These are phyloP conservation scores for Aspergillus ochraceoroseus DNA, from an alignment of 2,329 filamentous ascomycete genomes.

Conservation along the genomic window DNA sequence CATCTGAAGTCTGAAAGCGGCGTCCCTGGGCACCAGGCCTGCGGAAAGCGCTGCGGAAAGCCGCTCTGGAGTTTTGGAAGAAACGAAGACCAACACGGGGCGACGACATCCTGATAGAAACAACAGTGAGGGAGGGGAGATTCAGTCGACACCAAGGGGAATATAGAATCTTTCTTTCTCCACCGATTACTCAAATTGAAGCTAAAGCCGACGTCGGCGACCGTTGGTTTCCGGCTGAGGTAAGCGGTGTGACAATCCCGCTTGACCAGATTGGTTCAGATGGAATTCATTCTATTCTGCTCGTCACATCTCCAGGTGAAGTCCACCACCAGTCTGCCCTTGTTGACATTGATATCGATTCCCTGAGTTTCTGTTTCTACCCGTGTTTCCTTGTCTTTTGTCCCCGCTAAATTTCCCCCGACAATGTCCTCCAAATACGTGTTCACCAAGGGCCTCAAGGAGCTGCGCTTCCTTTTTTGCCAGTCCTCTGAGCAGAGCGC, in stretches of 20 bases:
- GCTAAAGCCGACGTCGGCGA: constrained; percentile 21
- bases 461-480: constrained; percentile 96
- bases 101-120: constrained; percentile 43
- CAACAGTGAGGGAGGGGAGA: constrained; percentile 17
- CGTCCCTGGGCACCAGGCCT: constrained; percentile 48
- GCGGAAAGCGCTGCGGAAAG: constrained; percentile 53
- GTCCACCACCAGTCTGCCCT: constrained; percentile 7
- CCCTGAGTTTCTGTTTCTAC: background rate
- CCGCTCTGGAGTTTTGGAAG: constrained; percentile 48
- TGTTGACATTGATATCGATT: constrained; percentile 11
- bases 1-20: constrained; percentile 67
- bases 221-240: constrained; percentile 24
- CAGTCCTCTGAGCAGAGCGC: constrained; percentile 89
- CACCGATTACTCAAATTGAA: too few relatives aligned
- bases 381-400: constrained; percentile 2
- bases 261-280: constrained; percentile 25
- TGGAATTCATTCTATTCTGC: background rate
- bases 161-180: background rate
- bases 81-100: constrained; percentile 56
- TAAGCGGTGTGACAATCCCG: constrained; percentile 27
- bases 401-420: constrained; percentile 10
- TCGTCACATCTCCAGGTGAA: constrained; percentile 5
- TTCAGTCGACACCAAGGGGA: background rate
- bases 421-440: constrained; percentile 89
- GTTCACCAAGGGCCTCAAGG: constrained; percentile 82